Percentiles rank a stretch among this genome's conserved stretches.
Conservation (phyloP, 1,284 basidiomycete genomes). For the Heliocybe sulcata region DNA sequence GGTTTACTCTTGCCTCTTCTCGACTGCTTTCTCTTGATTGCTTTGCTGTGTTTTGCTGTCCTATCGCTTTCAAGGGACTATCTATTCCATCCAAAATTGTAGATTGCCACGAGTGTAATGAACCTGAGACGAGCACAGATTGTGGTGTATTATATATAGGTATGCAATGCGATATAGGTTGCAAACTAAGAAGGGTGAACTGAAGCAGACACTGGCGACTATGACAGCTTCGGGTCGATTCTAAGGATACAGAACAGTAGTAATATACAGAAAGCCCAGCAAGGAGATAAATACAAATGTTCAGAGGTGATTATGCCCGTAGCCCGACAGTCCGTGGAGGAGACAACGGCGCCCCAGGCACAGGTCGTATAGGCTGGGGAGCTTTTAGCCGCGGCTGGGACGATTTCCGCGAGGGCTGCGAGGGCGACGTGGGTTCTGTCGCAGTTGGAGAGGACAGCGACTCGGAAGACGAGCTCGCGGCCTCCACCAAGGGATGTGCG, state of each 20-base stretch:
- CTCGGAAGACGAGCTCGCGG: background rate
- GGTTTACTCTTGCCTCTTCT: background rate
- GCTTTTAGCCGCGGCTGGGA: background rate
- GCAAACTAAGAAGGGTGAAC: background rate
- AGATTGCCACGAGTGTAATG: background rate
- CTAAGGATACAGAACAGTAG: background rate
- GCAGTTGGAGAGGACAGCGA: background rate
- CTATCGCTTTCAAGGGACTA: too few species aligned
- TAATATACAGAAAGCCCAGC: background rate
- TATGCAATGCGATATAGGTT: background rate
- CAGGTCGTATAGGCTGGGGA: background rate
- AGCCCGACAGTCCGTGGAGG: conserved; percentile 15
- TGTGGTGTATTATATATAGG: background rate
- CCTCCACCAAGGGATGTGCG: too few species aligned
- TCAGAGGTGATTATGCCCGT: conserved; percentile 10
- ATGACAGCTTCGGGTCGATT: background rate
- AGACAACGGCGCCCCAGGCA: conserved; percentile 7
- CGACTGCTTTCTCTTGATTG: background rate
- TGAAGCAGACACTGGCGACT: background rate
- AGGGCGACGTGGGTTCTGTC: background rate
- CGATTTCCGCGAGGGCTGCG: background rate
- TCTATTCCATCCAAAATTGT: background rate
- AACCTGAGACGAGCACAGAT: background rate
- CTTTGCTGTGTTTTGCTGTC: too few species aligned
- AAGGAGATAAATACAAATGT: background rate